Base-by-base conservation (phyloP, 2,329 filamentous ascomycete genomes). In the Aspergillus costaricaensis region DNA sequence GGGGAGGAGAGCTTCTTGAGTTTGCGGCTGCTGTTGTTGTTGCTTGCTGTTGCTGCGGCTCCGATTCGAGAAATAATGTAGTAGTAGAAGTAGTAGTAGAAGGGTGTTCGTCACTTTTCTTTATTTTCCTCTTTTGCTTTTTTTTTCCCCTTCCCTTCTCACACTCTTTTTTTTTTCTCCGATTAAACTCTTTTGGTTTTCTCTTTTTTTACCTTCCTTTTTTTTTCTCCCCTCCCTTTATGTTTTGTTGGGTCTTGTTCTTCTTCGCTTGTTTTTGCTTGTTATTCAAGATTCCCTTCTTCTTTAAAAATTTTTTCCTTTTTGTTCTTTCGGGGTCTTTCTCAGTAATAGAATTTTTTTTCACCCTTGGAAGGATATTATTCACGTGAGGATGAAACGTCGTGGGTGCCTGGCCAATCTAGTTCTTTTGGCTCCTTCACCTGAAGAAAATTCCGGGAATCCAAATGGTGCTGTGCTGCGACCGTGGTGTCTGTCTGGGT, bases 401-500 rank as follows among this genome's bases (percentile, higher is more conserved):
- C 17, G 39, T 32, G 25, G 30, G 23, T 41, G n/a, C 53, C 19
- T 53, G 32, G 5, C 32, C 36, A 30, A 36, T 55, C 21, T 32
- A 27, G 25, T 47, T n/a, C 30, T 14, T 55, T 14, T 15, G 32
- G 32, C 32, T 14, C 32, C 25, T 55, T 30, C 19, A 43, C 36
- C 23, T 27, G 39, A 55, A 41, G 51, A 53, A 55, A 36, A 44
- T 55, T 32, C 25, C 52, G 49, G 38, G 36, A 59, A 59, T 48
- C 36, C 44, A 39, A 36, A 44, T 23, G 14, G 38, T 54, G 53
- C 47, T 57, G 43, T 49, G 41, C 50, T 49, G 41, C 59, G 59
- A 61, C 59, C 59, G 59, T 58, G 47, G 30, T 21, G 23, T 25
- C 17, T 39, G 41, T 51, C 49, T 58, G 51, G 59, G 43, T 61